Evolutionary conservation across 768 basidiomycete genomes (phyloP).

Genomic region (Suillus sp.): DNA sequence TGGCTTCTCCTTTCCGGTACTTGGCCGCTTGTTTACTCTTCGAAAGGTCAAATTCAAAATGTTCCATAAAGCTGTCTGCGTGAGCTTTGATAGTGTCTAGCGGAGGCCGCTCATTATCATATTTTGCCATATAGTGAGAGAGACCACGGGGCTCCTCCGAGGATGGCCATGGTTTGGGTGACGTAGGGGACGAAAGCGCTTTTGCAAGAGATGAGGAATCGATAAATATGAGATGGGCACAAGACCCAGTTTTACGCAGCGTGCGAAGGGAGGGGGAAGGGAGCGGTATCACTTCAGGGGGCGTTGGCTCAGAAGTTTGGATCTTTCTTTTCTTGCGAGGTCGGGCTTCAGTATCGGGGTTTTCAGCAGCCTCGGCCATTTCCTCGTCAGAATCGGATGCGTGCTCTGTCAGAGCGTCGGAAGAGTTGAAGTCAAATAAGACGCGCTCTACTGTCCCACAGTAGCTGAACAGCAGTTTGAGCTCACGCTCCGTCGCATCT

Average conservation of each 20-base stretch:
- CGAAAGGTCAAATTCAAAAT: constrained; percentile 66
- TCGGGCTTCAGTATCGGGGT: constrained; percentile 14
- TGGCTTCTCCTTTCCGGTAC: constrained; percentile 81
- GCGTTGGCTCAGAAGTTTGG: constrained; percentile 22
- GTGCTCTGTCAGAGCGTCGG: constrained; percentile 11
- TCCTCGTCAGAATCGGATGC: constrained; percentile 30
- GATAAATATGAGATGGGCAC: constrained; percentile 73
- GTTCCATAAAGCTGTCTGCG: constrained; percentile 75
- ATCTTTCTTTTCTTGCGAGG: constrained; percentile 38
- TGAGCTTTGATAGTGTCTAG: constrained; percentile 74
- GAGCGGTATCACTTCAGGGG: constrained; percentile 62
- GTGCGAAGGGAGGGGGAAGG: constrained; percentile 55
- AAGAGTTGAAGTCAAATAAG: constrained; percentile 55
- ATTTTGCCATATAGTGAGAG: constrained; percentile 65
- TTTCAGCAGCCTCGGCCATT: constrained; percentile 9
- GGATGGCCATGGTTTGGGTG: constrained; percentile 64
- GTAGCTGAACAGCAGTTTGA: constrained; percentile 73
- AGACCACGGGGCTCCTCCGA: constrained; percentile 67
- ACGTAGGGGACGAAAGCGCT: constrained; percentile 52
- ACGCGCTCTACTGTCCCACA: constrained; percentile 80
- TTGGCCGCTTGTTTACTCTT: constrained; percentile 62
- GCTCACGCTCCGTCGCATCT: constrained; percentile 81
- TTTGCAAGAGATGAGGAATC: constrained; percentile 72
- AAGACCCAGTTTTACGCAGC: constrained; percentile 61
- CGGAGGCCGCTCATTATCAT: constrained; percentile 72